These are phyloP conservation scores for Wickerhamomyces sp. DNA, from an alignment of 1,139 yeast genomes.

Conservation along the genomic window DNA sequence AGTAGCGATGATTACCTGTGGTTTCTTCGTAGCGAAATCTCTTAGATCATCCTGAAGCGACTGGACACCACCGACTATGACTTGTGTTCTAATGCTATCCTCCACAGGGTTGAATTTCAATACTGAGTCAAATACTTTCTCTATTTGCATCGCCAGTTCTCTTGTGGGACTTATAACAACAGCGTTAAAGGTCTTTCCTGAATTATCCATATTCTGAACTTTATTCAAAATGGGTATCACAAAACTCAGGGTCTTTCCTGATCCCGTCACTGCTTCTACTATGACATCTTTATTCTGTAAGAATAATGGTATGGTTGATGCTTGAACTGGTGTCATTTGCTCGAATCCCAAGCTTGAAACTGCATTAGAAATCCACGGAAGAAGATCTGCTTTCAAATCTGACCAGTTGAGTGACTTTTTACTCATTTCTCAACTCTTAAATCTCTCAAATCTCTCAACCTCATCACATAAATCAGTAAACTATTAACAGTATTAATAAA, in stretches of 20 bases:
- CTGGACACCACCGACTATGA: slow-evolving; percentile 74
- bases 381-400: slow-evolving; percentile 28
- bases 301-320: slow-evolving; percentile 86
- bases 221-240: slow-evolving; percentile 77
- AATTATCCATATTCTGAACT: slow-evolving; percentile 33
- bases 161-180: slow-evolving; percentile 85
- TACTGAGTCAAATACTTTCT: slow-evolving; percentile 57
- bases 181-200: slow-evolving; percentile 52
- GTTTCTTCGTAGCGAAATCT: slow-evolving; percentile 44
- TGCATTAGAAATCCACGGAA: slow-evolving; percentile 51
- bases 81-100: slow-evolving; percentile 52
- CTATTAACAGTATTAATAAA: not conserved
- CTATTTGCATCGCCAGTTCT: slow-evolving; percentile 84
- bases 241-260: slow-evolving; percentile 91
- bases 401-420: slow-evolving; percentile 34
- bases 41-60: slow-evolving; percentile 73
- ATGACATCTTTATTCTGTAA: slow-evolving; percentile 92
- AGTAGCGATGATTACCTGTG: slow-evolving; percentile 83
- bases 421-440: not conserved
- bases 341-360: slow-evolving; percentile 69
- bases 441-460: not conserved
- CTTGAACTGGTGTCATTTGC: slow-evolving; percentile 96
- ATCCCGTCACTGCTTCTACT: slow-evolving; percentile 95
- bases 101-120: slow-evolving; percentile 57
- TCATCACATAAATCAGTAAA: not conserved